A percentile compares a stretch with the other conserved stretches of the same genome.
Conservation (phyloP, 2,329 filamentous ascomycete species). For the Arthrobotrys entomopaga region DNA sequence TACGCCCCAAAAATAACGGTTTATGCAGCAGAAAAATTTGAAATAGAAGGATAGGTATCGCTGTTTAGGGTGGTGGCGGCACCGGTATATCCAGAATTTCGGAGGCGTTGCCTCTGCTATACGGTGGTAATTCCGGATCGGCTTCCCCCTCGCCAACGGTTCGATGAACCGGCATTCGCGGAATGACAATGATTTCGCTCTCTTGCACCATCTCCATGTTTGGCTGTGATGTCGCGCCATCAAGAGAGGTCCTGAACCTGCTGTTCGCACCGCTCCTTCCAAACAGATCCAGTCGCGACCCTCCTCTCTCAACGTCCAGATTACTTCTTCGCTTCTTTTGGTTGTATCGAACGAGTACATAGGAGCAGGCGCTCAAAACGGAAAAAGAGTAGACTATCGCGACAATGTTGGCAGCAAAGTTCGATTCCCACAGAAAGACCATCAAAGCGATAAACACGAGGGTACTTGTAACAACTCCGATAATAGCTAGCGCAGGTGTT, state of each 20-base stretch:
- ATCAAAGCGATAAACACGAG: slow-evolving; percentile 48
- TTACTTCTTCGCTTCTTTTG: slow-evolving; percentile 35
- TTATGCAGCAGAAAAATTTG: background rate
- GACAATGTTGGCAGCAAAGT: slow-evolving; percentile 50
- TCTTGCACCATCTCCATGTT: slow-evolving; percentile 52
- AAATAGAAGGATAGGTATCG: too few relatives aligned
- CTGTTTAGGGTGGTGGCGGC: slow-evolving; percentile 21
- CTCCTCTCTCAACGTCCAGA: slow-evolving; percentile 28
- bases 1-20: slow-evolving; percentile 10
- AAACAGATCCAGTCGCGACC: slow-evolving; percentile 31
- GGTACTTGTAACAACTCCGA: slow-evolving; percentile 43
- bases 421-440: slow-evolving; percentile 45
- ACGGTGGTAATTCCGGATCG: slow-evolving; percentile 49
- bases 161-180: slow-evolving; percentile 49
- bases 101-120: slow-evolving; percentile 28
- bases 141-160: slow-evolving; percentile 43
- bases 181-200: slow-evolving; percentile 53
- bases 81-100: slow-evolving; percentile 43
- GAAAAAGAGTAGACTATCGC: slow-evolving; percentile 51
- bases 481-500: slow-evolving; percentile 46
- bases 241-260: slow-evolving; percentile 6
- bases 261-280: slow-evolving; percentile 9
- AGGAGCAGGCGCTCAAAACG: slow-evolving; percentile 37
- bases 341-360: slow-evolving; percentile 43
- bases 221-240: slow-evolving; percentile 15